Conservation (phyloP, 768 basidiomycete genomes). For the Lentinula sp. region DNA sequence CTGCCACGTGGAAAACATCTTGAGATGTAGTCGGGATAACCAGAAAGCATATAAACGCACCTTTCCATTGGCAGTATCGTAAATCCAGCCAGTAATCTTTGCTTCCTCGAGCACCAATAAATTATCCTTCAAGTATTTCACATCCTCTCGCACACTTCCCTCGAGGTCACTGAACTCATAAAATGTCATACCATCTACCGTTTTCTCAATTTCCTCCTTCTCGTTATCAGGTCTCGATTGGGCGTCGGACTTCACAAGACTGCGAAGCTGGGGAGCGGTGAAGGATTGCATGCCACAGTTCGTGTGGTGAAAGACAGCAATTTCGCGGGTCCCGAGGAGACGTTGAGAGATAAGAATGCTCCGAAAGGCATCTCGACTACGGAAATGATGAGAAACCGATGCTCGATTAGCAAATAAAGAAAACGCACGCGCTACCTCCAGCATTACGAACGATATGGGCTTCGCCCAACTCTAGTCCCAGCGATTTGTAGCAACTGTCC, state of each 20-base stretch:
- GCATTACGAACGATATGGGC: slow-evolving; percentile 73
- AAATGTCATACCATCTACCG: slow-evolving; percentile 46
- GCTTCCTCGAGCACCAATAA: slow-evolving; percentile 51
- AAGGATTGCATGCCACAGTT: slow-evolving; percentile 72
- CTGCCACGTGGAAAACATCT: not conserved
- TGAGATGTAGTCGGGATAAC: not conserved
- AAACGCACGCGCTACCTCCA: slow-evolving; percentile 56
- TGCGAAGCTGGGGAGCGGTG: slow-evolving; percentile 40
- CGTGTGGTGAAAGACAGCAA: slow-evolving; percentile 66
- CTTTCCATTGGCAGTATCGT: slow-evolving; percentile 59
- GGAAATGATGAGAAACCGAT: not conserved
- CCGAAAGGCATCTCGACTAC: slow-evolving; percentile 58
- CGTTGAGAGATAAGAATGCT: slow-evolving; percentile 69
- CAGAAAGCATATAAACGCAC: slow-evolving; percentile 21
- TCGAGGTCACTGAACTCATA: slow-evolving; percentile 48
- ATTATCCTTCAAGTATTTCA: slow-evolving; percentile 48
- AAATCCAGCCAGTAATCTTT: slow-evolving; percentile 60
- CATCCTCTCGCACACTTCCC: slow-evolving; percentile 50
- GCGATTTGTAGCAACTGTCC: slow-evolving; percentile 46
- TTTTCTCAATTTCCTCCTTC: slow-evolving; percentile 10
- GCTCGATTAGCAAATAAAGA: not conserved
- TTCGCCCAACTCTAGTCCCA: slow-evolving; percentile 61
- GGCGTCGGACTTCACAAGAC: slow-evolving; percentile 40
- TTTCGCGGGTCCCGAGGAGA: slow-evolving; percentile 62
- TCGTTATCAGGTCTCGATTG: slow-evolving; percentile 16